Percentiles rank a stretch among this genome's conserved stretches.
Conservation (phyloP, 2,329 filamentous ascomycete genomes). For the Cercospora sp. region DNA sequence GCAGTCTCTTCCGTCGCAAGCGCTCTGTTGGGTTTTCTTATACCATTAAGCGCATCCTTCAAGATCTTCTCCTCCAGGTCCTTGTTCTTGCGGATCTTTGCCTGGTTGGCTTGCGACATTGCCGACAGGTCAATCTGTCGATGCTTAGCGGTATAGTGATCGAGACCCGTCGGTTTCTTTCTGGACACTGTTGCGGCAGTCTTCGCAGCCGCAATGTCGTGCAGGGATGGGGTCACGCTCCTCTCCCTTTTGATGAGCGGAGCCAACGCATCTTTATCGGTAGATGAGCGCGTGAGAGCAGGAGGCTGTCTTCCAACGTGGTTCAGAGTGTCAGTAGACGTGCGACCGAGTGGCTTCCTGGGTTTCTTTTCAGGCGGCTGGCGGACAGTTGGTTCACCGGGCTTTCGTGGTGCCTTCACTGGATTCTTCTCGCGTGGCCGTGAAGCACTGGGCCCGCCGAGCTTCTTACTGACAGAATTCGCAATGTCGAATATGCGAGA, state of each 20-base stretch:
- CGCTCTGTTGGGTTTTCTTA: conserved; percentile 74
- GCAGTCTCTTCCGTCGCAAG: conserved; percentile 67
- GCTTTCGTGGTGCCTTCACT: conserved; percentile 42
- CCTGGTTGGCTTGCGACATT: conserved; percentile 55
- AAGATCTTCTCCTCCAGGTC: conserved; percentile 66
- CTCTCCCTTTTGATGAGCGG: conserved; percentile 67
- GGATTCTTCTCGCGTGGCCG: conserved; percentile 57
- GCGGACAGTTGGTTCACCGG: conserved; percentile 41
- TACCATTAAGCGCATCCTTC: conserved; percentile 69
- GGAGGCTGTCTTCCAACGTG: conserved; percentile 58
- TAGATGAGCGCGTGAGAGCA: conserved; percentile 69
- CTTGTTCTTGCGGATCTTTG: conserved; percentile 62
- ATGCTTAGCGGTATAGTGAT: conserved; percentile 37
- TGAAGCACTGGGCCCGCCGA: conserved; percentile 68
- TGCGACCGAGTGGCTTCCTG: conserved; percentile 60
- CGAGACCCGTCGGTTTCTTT: conserved; percentile 43
- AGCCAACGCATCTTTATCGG: conserved; percentile 55
- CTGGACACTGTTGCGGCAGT: conserved; percentile 26
- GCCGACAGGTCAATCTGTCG: conserved; percentile 58
- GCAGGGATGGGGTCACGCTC: conserved; percentile 60
- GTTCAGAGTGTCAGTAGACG: conserved; percentile 59
- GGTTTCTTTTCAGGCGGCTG: conserved; percentile 45
- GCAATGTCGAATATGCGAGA: conserved; percentile 73
- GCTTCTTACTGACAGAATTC: conserved; percentile 69
- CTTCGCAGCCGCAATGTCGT: conserved; percentile 46